Evolutionary conservation across 2,329 filamentous ascomycete species (phyloP).

Genomic region (Sphaerulina vaccinii): DNA sequence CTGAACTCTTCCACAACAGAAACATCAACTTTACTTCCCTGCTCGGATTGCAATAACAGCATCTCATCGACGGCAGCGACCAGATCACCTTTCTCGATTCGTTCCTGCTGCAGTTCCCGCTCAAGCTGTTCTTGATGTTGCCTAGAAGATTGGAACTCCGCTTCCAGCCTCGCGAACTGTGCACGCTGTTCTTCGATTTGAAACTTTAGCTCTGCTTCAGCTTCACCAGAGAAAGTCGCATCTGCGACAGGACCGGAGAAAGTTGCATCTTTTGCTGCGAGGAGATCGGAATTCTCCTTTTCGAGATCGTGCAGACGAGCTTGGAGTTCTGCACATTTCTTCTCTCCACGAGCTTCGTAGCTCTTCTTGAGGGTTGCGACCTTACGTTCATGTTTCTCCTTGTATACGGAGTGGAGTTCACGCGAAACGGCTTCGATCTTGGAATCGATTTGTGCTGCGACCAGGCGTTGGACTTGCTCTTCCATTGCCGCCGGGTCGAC

Average conservation of each 20-base stretch:
- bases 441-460: conserved; percentile 74
- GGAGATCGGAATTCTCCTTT: conserved; percentile 73
- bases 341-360: conserved; percentile 85
- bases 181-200: conserved; percentile 66
- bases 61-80: conserved; percentile 81
- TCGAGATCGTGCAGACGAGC: conserved; percentile 65
- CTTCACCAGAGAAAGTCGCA: conserved; percentile 21
- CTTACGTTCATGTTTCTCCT: conserved; percentile 95
- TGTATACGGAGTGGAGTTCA: conserved; percentile 90
- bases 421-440: conserved; percentile 72
- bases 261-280: conserved; percentile 63
- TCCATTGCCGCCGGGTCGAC: conserved; percentile 40
- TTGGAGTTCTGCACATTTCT: conserved; percentile 79
- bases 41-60: conserved; percentile 63
- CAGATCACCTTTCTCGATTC: conserved; percentile 79
- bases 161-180: conserved; percentile 70
- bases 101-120: conserved; percentile 67
- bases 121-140: conserved; percentile 70
- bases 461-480: conserved; percentile 45
- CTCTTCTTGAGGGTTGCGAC: conserved; percentile 80
- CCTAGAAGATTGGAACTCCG: conserved; percentile 68
- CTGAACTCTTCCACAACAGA: conserved; percentile 50
- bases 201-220: conserved; percentile 39
- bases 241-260: conserved; percentile 54
- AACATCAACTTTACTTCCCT: conserved; percentile 39